Conservation (phyloP, 352 stramenopile genomes). For the Globisporangium heterothallicum region DNA sequence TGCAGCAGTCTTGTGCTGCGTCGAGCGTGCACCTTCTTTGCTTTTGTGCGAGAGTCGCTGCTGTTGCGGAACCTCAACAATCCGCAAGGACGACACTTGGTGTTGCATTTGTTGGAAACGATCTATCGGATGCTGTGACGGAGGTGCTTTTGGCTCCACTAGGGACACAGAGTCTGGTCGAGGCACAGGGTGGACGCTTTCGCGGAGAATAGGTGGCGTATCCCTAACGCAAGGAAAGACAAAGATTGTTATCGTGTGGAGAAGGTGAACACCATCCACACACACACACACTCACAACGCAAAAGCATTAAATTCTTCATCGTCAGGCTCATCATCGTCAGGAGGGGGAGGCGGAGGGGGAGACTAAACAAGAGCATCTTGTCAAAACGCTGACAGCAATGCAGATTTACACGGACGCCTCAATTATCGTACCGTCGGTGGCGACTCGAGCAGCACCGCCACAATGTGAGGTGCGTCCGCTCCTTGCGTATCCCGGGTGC, state of each 20-base stretch:
- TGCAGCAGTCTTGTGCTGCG: conserved; percentile 1
- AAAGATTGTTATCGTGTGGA: neutral
- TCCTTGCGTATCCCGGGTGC: neutral
- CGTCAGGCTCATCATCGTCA: conserved; percentile 29
- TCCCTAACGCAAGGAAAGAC: neutral
- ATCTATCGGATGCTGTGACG: conserved; percentile 1
- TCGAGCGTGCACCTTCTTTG: neutral
- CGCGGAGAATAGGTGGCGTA: neutral
- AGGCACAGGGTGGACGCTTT: neutral
- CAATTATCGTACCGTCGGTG: conserved; percentile 4
- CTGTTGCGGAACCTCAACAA: conserved; percentile 15
- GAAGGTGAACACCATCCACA: neutral
- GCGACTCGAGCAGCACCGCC: neutral
- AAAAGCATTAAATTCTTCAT: conserved; percentile 26
- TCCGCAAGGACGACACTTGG: conserved; percentile 25
- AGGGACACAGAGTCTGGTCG: neutral
- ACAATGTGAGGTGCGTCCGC: neutral
- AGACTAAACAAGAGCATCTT: conserved; percentile 14
- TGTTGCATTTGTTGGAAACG: conserved; percentile 35
- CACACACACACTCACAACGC: conserved; percentile 10
- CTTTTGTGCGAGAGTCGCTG: neutral
- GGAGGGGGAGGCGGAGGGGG: conserved; percentile 44
- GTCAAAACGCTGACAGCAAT: neutral
- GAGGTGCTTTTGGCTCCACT: neutral
- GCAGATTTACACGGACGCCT: neutral